Evolutionary conservation across 768 basidiomycete species (phyloP), one percentile per base, ranked within the genome.

Genomic region (Amanita molliuscula): DNA sequence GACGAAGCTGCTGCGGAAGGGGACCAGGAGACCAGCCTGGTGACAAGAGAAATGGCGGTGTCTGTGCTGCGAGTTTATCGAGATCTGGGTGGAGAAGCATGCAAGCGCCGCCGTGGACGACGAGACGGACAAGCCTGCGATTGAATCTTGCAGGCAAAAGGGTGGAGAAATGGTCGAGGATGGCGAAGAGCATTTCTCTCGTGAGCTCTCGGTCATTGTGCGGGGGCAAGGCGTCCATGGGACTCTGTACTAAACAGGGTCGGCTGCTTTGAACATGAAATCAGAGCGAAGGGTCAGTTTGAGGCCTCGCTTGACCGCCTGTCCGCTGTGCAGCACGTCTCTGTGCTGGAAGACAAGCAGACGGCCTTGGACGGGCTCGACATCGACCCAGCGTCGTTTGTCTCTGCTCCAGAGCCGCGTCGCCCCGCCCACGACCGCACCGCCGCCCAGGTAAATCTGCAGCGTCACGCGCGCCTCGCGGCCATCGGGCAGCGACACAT

Each of bases 41-140:
- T n/a, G 42, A 28, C 7, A 34, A 34, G 15, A 62, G 50, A 4
- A 61, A 49, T 15, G 48, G 50, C 1, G 57, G 58, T 11, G 61
- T 61, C 21, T 68, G 61, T 18, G 58, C 44, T 0, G 67, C 60
- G 45, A 74, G 65, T 3, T 53, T 51, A 48, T 67, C 59, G 0
- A 76, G 59, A 1, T 63, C 59, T 0, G 69, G 70, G 41, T 87
- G 82, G 1, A 87, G 70, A 20, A 87, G 72, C 81, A 86, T 84
- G 49, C 81, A 81, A 0, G 81, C 83, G 0, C 84, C 84, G 18
- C 84, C 84, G 51, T 87, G 84, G 0, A 83, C 69, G 43, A 85
- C 77, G 15, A 87, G 70, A 5, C 77, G 73, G 3, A 86, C 69
- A 31, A 71, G 74, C 2, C 43, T 57, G 29, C 60, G 60, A n/a